Percentiles rank a stretch among this genome's conserved stretches.
These are phyloP conservation scores for Calonectria crousiana DNA, from an alignment of 2,329 filamentous ascomycete species.

Conservation along the genomic window DNA sequence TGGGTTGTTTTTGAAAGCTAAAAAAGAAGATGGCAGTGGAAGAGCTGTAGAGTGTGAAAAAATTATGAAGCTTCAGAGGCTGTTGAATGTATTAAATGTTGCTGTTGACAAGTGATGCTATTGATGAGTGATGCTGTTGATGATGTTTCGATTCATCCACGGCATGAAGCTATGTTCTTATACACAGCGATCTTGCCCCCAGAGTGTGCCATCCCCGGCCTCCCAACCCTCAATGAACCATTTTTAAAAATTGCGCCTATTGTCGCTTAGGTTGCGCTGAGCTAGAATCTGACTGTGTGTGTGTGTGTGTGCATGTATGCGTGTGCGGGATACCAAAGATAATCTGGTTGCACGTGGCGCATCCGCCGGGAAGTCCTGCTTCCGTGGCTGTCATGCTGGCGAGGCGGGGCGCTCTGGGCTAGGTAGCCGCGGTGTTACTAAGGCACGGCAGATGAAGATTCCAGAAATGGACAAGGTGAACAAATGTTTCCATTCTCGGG, in stretches of 20 bases:
- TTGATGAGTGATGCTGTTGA: constrained; percentile 25
- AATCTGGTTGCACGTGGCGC: constrained; percentile 6
- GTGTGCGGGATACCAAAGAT: neutral
- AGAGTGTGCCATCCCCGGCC: neutral
- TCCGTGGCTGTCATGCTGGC: constrained; percentile 15
- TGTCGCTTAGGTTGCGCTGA: neutral
- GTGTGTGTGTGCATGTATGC: neutral
- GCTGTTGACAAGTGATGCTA: too few species aligned
- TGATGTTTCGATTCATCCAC: constrained; percentile 32
- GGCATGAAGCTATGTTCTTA: constrained; percentile 38
- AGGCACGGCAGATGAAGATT: neutral
- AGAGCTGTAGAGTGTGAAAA: neutral
- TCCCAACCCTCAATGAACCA: neutral
- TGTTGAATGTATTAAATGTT: neutral
- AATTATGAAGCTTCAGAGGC: neutral
- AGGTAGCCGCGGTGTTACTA: neutral
- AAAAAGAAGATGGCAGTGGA: neutral
- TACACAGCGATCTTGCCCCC: constrained; percentile 26
- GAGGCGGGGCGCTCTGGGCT: neutral
- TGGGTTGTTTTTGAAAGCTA: neutral
- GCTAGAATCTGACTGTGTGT: constrained; percentile 5
- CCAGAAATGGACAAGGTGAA: neutral
- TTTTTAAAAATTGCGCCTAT: neutral
- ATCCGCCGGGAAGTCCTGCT: constrained; percentile 12
- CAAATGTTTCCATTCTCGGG: neutral